Evolutionary conservation across 2,329 filamentous ascomycete species (phyloP), one percentile per base, ranked within the genome.

Genomic region (Daldinia eschscholtzii): DNA sequence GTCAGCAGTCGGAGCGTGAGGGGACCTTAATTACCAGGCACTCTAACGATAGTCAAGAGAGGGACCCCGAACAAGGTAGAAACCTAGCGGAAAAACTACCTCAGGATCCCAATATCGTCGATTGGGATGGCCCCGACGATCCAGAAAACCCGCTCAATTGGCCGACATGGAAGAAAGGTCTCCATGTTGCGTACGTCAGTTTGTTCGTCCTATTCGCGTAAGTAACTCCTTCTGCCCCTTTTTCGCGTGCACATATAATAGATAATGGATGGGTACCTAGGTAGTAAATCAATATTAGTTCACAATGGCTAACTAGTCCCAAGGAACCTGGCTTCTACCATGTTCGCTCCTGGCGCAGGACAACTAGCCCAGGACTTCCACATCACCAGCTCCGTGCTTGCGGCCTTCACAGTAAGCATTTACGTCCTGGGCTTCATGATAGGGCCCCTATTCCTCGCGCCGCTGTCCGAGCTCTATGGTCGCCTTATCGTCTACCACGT

Each of bases 121-220:
- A 92, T 74, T 92, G 90, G 80, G 85, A 87, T 33, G 85, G 78
- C 6, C 76, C 84, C 6, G 81, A 87, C 67, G 90, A 92, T 72
- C 83, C 83, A 13, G 83, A 86, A 12, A 90, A 93, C 73, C 91
- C 92, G 0, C 84, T 86, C 68, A 92, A 92, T 75, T 94, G 92
- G 91, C 80, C 87, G 0, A 76, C 89, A 53, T 82, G 80, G 74
- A 81, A 80, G 69, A 81, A 81, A 55, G 76, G 75, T 44, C 58
- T 77, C 28, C 78, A 77, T 9, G 78, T 81, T n/a, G 76, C 73
- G 1, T 74, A 76, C 4, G 76, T 83, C 1, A 76, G 79, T 74
- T 77, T 77, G 52, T 75, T 77, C 44, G 79, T 78, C 46, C 78
- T 76, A 30, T 80, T 82, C 72, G 60, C 59, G 60, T 65, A 64